Evolutionary conservation across 148 eudicot genomes (phyloP).

Genomic region (Amaranthus hypochondriacus): DNA sequence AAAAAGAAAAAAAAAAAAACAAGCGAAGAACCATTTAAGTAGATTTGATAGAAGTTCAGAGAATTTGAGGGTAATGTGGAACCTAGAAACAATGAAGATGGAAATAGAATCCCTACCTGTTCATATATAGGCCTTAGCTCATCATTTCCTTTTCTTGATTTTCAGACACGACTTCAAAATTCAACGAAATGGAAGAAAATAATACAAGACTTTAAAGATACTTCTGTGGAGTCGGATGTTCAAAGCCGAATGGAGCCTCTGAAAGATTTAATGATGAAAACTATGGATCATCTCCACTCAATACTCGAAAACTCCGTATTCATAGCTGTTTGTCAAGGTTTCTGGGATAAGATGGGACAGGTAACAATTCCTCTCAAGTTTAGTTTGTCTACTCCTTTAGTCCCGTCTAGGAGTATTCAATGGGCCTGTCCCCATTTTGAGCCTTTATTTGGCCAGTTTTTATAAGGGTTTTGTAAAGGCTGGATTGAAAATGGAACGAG

Average conservation of each 20-base stretch:
- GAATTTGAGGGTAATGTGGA: not conserved
- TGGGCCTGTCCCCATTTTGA: too few species aligned
- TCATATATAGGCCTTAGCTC: not conserved
- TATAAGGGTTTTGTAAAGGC: too few species aligned
- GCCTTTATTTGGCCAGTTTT: too few species aligned
- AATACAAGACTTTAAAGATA: conserved; percentile 60
- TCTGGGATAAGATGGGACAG: conserved; percentile 88
- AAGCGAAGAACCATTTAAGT: too few species aligned
- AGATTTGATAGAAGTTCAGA: too few species aligned
- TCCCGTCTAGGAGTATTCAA: too few species aligned
- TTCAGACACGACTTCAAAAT: conserved; percentile 53
- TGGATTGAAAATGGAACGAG: too few species aligned
- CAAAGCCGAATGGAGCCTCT: conserved; percentile 61
- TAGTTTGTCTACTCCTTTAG: not conserved
- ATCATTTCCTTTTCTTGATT: conserved; percentile 6
- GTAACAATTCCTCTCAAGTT: conserved; percentile 11
- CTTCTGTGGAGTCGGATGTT: conserved; percentile 49
- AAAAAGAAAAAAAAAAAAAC: too few species aligned
- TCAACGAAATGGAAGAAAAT: conserved; percentile 64
- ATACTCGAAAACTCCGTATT: conserved; percentile 53
- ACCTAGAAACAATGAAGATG: not conserved
- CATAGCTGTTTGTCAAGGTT: conserved; percentile 49
- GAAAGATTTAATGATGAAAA: conserved; percentile 45
- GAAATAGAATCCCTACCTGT: not conserved
- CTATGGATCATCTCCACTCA: conserved; percentile 51